These are phyloP conservation scores for Aspergillus nidulans DNA, from an alignment of 495 filamentous ascomycete genomes.

Conservation along the genomic window DNA sequence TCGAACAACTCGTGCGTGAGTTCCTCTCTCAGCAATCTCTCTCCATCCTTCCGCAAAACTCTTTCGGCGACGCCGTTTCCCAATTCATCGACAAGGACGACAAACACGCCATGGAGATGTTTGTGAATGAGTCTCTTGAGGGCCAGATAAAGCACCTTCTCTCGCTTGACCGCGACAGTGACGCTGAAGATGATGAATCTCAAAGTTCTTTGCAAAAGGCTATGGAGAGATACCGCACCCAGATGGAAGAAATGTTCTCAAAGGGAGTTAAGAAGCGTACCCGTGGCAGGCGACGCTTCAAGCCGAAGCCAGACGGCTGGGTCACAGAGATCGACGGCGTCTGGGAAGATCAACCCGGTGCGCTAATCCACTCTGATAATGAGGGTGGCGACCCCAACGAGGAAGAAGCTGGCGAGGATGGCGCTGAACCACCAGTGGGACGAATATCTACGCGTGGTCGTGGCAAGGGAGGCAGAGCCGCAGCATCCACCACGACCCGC, in stretches of 20 bases:
- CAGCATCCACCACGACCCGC: conserved; percentile 32
- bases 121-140: conserved; percentile 74
- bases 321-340: conserved; percentile 78
- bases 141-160: conserved; percentile 73
- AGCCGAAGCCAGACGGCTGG: conserved; percentile 76
- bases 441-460: conserved; percentile 42
- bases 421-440: conserved; percentile 24
- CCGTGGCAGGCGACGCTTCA: conserved; percentile 58
- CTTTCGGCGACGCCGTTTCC: conserved; percentile 86
- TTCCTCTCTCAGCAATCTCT: conserved; percentile 79
- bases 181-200: conserved; percentile 56
- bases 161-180: conserved; percentile 59
- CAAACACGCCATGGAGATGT: conserved; percentile 85
- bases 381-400: conserved; percentile 44
- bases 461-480: conserved; percentile 43
- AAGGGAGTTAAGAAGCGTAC: conserved; percentile 61
- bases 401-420: conserved; percentile 43
- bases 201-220: conserved; percentile 54
- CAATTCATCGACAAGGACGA: conserved; percentile 96
- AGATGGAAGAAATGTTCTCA: conserved; percentile 68
- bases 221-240: conserved; percentile 66
- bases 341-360: conserved; percentile 77
- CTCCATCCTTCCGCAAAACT: conserved; percentile 84
- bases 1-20: conserved; percentile 81
- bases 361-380: conserved; percentile 55